phyloP scores from a whole-genome alignment of 352 stramenopile species.

The Pythium brassicae region DNA sequence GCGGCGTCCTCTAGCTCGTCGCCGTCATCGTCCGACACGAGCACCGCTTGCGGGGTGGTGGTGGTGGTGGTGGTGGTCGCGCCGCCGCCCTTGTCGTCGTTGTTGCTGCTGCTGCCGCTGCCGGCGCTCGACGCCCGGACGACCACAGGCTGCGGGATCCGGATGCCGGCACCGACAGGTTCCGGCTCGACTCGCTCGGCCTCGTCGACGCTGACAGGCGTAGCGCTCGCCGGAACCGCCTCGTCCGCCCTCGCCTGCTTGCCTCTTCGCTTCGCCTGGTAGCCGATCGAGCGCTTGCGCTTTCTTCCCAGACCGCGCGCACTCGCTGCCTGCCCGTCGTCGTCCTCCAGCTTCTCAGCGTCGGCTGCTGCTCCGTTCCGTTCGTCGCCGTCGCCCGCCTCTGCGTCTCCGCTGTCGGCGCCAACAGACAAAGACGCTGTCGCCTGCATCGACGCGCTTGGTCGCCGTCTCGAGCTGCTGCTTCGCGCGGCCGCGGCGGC shows the following conservation, averaged over 20 bases:
- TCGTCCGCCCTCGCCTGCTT: slow-evolving; percentile 3
- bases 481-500: too few species aligned
- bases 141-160: slow-evolving; percentile 10
- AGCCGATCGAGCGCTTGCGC: slow-evolving; percentile 20
- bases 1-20: slow-evolving; percentile 25
- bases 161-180: not conserved
- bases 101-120: not conserved
- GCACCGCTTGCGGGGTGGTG: slow-evolving; percentile 19
- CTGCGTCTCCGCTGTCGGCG: not conserved
- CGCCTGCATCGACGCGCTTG: too few species aligned
- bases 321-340: not conserved
- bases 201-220: not conserved
- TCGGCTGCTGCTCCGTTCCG: too few species aligned
- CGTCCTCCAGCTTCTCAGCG: not conserved
- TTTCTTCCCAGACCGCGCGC: slow-evolving; percentile 18
- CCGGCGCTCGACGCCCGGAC: not conserved
- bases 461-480: too few species aligned
- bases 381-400: not conserved
- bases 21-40: slow-evolving; percentile 44
- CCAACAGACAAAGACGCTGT: too few species aligned
- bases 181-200: slow-evolving; percentile 1
- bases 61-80: slow-evolving; percentile 17
- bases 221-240: not conserved
- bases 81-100: not conserved
- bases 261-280: slow-evolving; percentile 8